Conservation (phyloP, 768 basidiomycete species). For the Cystofilobasidium capitatum region DNA sequence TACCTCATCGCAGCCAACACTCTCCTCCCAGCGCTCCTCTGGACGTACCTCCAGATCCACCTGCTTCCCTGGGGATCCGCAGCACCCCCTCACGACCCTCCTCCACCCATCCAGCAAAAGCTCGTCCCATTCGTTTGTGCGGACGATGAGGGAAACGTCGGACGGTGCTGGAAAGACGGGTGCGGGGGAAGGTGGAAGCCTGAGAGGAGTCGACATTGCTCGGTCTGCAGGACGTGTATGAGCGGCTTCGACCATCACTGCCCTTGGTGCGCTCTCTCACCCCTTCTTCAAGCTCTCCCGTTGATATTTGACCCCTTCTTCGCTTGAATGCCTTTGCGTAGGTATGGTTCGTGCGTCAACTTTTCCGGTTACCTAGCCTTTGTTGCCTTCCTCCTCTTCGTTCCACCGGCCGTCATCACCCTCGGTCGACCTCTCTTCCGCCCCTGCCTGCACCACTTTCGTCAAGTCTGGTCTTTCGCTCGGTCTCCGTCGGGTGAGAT, state of each 20-base stretch:
- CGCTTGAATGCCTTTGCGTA: background rate
- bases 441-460: background rate
- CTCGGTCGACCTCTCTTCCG: background rate
- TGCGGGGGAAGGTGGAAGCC: conserved; percentile 16
- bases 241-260: conserved; percentile 26
- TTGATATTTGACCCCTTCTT: background rate
- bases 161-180: conserved; percentile 2
- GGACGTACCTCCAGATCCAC: background rate
- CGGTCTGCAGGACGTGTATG: conserved; percentile 12
- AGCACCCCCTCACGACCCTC: background rate
- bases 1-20: background rate
- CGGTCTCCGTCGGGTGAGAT: background rate
- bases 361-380: background rate
- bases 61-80: background rate
- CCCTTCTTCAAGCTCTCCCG: background rate
- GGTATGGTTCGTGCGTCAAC: conserved; percentile 22
- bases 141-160: background rate
- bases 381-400: conserved; percentile 7
- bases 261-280: conserved; percentile 8
- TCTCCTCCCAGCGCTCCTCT: background rate
- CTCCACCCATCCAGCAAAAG: background rate
- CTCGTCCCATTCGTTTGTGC: background rate
- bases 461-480: background rate
- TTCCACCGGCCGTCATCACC: background rate
- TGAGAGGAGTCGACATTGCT: conserved; percentile 13